Conservation (phyloP, 805 yeast genomes). For the Yarrowia divulgata region DNA sequence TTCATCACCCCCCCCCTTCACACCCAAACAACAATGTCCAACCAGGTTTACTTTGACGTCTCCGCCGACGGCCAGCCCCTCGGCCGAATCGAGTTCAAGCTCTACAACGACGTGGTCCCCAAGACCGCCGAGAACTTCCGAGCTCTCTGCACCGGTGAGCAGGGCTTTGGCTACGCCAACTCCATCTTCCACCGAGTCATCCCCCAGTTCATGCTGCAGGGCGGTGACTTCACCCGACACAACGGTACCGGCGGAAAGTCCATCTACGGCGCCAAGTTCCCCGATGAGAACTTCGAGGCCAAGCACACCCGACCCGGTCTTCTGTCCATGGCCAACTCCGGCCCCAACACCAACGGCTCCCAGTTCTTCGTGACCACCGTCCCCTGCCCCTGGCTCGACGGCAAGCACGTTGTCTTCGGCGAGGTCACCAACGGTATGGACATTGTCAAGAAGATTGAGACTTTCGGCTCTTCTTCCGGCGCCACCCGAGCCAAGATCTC, state of each 20-base stretch:
- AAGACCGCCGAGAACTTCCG: conserved; percentile 97
- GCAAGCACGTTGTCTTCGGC: conserved; percentile 95
- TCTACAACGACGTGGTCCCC: conserved; percentile 90
- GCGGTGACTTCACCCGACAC: conserved; percentile 85
- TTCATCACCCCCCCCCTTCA: not conserved
- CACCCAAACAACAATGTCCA: conserved; percentile 9
- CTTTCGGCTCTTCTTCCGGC: conserved; percentile 74
- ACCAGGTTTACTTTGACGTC: conserved; percentile 39
- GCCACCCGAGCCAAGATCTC: conserved; percentile 68
- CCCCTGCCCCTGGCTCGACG: conserved; percentile 87
- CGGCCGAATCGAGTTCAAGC: conserved; percentile 86
- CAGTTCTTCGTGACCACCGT: conserved; percentile 97
- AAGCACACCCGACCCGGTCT: conserved; percentile 83
- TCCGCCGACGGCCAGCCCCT: conserved; percentile 60
- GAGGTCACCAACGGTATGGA: conserved; percentile 87
- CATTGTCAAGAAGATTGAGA: conserved; percentile 83
- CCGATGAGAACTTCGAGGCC: conserved; percentile 77
- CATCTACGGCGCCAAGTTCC: conserved; percentile 75
- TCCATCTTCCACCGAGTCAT: conserved; percentile 96
- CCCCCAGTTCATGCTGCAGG: conserved; percentile 97
- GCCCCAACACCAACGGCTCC: conserved; percentile 97
- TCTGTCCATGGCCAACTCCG: conserved; percentile 97
- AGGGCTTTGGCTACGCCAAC: conserved; percentile 88
- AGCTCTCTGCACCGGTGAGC: conserved; percentile 92
- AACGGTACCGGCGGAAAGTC: conserved; percentile 94